phyloP scores from a whole-genome alignment of 352 stramenopile genomes.

The Phytophthora quininea region DNA sequence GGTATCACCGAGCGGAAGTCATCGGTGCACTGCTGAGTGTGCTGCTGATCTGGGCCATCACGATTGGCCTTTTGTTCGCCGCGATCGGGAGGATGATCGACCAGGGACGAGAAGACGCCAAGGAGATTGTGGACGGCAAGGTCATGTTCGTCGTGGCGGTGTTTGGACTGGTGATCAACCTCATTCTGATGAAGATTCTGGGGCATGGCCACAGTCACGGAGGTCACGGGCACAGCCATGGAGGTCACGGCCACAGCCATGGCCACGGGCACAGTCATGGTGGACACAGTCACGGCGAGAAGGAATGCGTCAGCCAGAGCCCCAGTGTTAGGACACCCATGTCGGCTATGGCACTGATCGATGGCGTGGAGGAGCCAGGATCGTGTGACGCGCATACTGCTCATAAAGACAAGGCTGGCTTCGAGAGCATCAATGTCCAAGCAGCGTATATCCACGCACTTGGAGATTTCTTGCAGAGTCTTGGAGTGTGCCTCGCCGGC shows the following conservation, averaged over 20 bases:
- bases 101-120: slow-evolving; percentile 27
- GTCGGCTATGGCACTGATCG: slow-evolving; percentile 79
- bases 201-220: slow-evolving; percentile 66
- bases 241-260: slow-evolving; percentile 54
- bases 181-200: slow-evolving; percentile 94
- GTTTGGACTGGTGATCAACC: slow-evolving; percentile 95
- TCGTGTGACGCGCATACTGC: slow-evolving; percentile 1
- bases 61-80: slow-evolving; percentile 89
- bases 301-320: slow-evolving; percentile 45
- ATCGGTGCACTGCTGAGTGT: slow-evolving; percentile 96
- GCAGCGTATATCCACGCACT: slow-evolving; percentile 98
- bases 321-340: slow-evolving; percentile 67
- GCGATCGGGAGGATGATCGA: slow-evolving; percentile 87
- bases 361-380: slow-evolving; percentile 35
- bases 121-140: slow-evolving; percentile 70
- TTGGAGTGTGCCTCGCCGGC: slow-evolving; percentile 96
- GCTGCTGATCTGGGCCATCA: slow-evolving; percentile 95
- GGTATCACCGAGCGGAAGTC: slow-evolving; percentile 96
- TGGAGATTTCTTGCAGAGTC: slow-evolving; percentile 96
- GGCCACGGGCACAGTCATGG: slow-evolving; percentile 49
- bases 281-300: slow-evolving; percentile 32
- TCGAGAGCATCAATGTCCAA: slow-evolving; percentile 96
- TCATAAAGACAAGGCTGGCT: slow-evolving; percentile 33
- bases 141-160: slow-evolving; percentile 95
- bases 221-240: slow-evolving; percentile 55